Evolutionary conservation across 176 grass and related monocot genomes (phyloP).

Genomic region (Oropetium thomaeum): DNA sequence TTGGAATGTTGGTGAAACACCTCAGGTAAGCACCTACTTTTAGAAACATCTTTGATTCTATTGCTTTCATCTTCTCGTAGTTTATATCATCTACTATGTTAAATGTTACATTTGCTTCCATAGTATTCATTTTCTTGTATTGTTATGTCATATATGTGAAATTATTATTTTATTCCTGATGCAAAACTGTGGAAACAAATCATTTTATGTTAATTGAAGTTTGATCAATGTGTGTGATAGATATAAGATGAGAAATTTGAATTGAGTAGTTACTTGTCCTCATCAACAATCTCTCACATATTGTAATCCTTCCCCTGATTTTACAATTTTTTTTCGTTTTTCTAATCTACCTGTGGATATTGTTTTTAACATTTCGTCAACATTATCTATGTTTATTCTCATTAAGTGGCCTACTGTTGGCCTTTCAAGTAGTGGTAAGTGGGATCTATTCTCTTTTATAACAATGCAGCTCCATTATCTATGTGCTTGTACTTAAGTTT

Average conservation of each 20-base stretch:
- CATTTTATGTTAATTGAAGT: not conserved
- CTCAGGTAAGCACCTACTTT: slow-evolving; percentile 43
- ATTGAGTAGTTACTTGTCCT: not conserved
- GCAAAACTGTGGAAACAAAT: not conserved
- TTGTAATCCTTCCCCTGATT: not conserved
- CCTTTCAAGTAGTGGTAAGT: not conserved
- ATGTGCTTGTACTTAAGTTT: not conserved
- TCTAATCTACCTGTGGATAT: not conserved
- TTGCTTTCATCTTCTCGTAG: not conserved
- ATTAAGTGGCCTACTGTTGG: not conserved
- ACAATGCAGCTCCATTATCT: not conserved
- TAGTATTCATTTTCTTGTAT: not conserved
- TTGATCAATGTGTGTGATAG: not conserved
- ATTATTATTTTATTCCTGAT: too few species aligned
- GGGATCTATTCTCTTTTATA: not conserved
- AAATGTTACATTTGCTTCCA: not conserved
- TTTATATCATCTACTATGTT: not conserved
- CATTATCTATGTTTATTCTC: not conserved
- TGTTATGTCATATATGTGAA: not conserved
- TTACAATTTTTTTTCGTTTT: not conserved
- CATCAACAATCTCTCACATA: not conserved
- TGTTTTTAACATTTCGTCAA: not conserved
- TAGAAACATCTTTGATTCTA: not conserved
- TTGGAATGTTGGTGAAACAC: slow-evolving; percentile 61
- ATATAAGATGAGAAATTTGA: not conserved